Conservation (phyloP, 495 filamentous ascomycete species). For the Penicillium dipodomyicola region DNA sequence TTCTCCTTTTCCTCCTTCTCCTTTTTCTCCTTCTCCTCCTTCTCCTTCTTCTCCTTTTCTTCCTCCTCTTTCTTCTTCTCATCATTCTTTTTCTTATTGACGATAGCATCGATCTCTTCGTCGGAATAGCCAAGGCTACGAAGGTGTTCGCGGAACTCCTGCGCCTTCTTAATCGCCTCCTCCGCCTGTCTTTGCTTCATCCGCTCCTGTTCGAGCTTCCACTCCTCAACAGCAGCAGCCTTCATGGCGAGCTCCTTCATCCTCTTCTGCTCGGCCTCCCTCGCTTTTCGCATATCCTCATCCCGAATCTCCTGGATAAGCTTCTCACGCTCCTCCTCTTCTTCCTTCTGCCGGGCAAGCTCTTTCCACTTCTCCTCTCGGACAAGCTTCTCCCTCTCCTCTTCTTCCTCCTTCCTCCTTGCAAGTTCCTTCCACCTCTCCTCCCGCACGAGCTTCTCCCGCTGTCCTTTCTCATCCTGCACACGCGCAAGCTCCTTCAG, state of each 20-base stretch:
- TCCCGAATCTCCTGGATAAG: slow-evolving; percentile 28
- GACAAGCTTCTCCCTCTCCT: slow-evolving; percentile 18
- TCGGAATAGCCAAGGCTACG: slow-evolving; percentile 39
- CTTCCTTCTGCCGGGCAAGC: slow-evolving; percentile 18
- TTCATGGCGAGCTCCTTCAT: slow-evolving; percentile 36
- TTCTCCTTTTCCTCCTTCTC: slow-evolving; percentile 44
- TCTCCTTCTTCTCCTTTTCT: slow-evolving; percentile 51
- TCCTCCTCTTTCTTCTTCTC: slow-evolving; percentile 49
- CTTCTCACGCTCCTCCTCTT: slow-evolving; percentile 16
- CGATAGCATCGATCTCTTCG: slow-evolving; percentile 54
- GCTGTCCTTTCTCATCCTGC: slow-evolving; percentile 6
- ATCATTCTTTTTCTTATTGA: slow-evolving; percentile 56
- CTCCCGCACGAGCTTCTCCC: slow-evolving; percentile 21
- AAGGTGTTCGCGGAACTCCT: slow-evolving; percentile 46
- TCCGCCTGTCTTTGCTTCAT: slow-evolving; percentile 27
- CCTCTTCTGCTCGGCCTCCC: slow-evolving; percentile 26
- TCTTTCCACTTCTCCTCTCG: slow-evolving; percentile 27
- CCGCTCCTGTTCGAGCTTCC: slow-evolving; percentile 52
- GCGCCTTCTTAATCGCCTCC: slow-evolving; percentile 43
- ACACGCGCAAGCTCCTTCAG: slow-evolving; percentile 13
- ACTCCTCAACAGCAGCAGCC: slow-evolving; percentile 30
- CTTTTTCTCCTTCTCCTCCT: slow-evolving; percentile 42
- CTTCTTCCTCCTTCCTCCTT: slow-evolving; percentile 15
- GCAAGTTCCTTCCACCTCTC: slow-evolving; percentile 25
- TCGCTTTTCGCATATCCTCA: slow-evolving; percentile 28